Base-by-base conservation (phyloP, 345 rosid species). In the Pseudoturritis turrita region DNA sequence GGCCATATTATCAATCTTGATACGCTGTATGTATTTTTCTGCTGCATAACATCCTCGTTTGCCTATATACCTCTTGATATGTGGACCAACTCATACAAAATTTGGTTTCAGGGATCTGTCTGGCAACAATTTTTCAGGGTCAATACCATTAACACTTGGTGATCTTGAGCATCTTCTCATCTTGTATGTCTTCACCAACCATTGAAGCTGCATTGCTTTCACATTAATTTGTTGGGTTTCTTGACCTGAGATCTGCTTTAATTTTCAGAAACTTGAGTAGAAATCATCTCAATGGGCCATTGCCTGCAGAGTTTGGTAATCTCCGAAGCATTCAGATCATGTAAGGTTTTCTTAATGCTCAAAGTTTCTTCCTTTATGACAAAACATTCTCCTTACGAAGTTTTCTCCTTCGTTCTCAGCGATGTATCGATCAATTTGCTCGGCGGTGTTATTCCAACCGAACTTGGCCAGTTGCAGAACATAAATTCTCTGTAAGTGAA, bases 151-250 rank as follows among this genome's bases (percentile, higher is more conserved):
- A 72, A 88, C 96, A 50, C 26, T 96, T 63, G 99, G 98, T 76
- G 92, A 80, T 68, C 84, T 96, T 29, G 99, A 96, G 79, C 99
- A 96, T 77, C 97, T 96, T 61, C 96, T 96, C 39, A 85, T 80
- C 5, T 72, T 96, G 99, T 96, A 83, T 70, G 89, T 55, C 18
- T 10, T 17, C 33, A 40, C 44, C 19, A 10, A 29, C 11, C 15
- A 21, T 29, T 53, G 47, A 35, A 45, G 19, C n/a, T 61, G 18
- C 41, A 28, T 21, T 74, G 26, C 44, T 29, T 8, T 29, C 23
- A 12, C 54, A n/a, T 35, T 6, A 5, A 2, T 6, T 19, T 43
- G 7, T 22, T 29, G 9, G 35, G n/a, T 12, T 39, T 47, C 21
- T 36, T 68, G 43, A 75, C 35, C 31, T 33, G 10, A 12, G 47